Evolutionary conservation across 495 filamentous ascomycete species (phyloP).

Genomic region (Penicillium goetzii): DNA sequence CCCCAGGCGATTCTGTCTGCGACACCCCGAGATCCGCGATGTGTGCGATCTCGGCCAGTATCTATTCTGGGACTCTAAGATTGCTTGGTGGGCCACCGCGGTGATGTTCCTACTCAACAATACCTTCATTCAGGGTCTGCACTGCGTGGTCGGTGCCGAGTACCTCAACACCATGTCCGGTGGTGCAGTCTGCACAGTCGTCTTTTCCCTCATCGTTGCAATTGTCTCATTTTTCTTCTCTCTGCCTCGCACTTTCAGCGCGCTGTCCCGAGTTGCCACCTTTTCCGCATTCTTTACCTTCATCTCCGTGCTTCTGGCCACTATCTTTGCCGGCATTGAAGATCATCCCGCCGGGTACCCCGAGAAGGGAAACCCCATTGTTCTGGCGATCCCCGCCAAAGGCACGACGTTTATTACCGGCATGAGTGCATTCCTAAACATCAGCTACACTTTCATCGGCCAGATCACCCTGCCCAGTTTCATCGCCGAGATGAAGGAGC

Average conservation of each 20-base stretch:
- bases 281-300: constrained; percentile 83
- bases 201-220: constrained; percentile 69
- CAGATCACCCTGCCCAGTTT: constrained; percentile 90
- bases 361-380: constrained; percentile 59
- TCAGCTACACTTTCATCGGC: constrained; percentile 90
- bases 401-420: constrained; percentile 79
- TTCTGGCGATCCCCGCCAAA: constrained; percentile 64
- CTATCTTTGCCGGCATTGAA: constrained; percentile 77
- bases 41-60: constrained; percentile 91
- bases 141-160: constrained; percentile 76
- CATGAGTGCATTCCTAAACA: constrained; percentile 85
- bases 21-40: constrained; percentile 84
- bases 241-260: constrained; percentile 77
- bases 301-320: constrained; percentile 77
- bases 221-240: constrained; percentile 75
- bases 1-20: constrained; percentile 76
- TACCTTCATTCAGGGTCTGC: constrained; percentile 83
- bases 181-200: constrained; percentile 68
- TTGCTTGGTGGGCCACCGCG: constrained; percentile 82
- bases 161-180: constrained; percentile 84
- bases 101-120: constrained; percentile 92
- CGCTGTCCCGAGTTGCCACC: constrained; percentile 75
- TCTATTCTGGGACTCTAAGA: constrained; percentile 77
- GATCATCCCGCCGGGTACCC: constrained; percentile 65
- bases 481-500: constrained; percentile 90